phyloP scores from a whole-genome alignment of 1,139 yeast species.

The Petasospora rhodanensis region DNA sequence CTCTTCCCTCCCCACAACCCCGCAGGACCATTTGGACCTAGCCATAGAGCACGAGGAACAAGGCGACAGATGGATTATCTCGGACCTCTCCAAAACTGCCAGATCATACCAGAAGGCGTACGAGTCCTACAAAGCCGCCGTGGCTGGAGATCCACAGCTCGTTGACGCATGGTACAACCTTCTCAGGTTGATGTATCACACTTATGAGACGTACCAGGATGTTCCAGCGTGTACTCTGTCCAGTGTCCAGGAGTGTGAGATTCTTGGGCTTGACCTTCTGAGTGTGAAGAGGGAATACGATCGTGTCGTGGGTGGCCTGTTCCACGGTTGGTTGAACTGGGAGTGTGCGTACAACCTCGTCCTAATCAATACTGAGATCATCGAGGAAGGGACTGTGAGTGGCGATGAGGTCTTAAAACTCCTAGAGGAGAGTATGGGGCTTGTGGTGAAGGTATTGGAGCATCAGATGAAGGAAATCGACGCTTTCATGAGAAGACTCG shows the following conservation, averaged over 20 bases:
- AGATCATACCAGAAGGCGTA: conserved; percentile 49
- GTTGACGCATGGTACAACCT: conserved; percentile 39
- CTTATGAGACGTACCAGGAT: conserved; percentile 39
- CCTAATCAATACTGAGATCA: conserved; percentile 40
- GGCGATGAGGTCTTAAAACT: conserved; percentile 10
- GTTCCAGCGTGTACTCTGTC: conserved; percentile 29
- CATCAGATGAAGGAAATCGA: conserved; percentile 24
- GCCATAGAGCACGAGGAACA: conserved; percentile 51
- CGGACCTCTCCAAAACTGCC: conserved; percentile 47
- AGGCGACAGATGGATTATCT: conserved; percentile 54
- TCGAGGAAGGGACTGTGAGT: conserved; percentile 31
- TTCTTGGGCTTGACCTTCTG: conserved; percentile 28
- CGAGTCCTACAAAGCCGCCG: conserved; percentile 33
- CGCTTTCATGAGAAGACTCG: conserved; percentile 16
- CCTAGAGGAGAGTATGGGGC: conserved; percentile 9
- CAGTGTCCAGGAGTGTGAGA: conserved; percentile 37
- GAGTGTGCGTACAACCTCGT: conserved; percentile 44
- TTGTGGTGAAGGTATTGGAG: conserved; percentile 18
- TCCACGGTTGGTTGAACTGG: conserved; percentile 27
- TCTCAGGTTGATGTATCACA: conserved; percentile 42
- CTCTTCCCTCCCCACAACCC: conserved; percentile 24
- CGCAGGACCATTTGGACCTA: conserved; percentile 41
- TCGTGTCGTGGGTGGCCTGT: conserved; percentile 9
- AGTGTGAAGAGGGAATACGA: conserved; percentile 33
- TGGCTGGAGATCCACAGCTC: conserved; percentile 18